phyloP scores from a whole-genome alignment of 140 eudicot genomes.

The Eryngium alpinum region DNA sequence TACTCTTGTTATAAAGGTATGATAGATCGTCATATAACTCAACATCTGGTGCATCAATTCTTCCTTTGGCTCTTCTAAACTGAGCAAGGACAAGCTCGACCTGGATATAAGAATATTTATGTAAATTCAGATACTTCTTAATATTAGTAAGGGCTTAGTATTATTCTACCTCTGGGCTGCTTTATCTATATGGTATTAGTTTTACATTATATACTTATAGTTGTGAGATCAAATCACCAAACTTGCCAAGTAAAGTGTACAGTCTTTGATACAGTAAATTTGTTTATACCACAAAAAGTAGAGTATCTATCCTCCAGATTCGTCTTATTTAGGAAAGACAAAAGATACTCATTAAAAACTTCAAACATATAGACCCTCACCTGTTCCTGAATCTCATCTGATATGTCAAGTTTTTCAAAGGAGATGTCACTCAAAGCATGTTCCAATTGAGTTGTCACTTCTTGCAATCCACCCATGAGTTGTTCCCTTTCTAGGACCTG shows the following conservation, averaged over 20 bases:
- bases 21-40: constrained; percentile 64
- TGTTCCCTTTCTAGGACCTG: constrained; percentile 79
- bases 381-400: constrained; percentile 95
- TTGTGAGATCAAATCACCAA: background rate
- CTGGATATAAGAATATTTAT: constrained; percentile 31
- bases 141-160: background rate
- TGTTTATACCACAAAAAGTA: background rate
- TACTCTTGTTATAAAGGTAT: constrained; percentile 43
- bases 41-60: constrained; percentile 55
- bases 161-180: background rate
- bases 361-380: constrained; percentile 21
- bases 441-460: constrained; percentile 73
- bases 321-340: background rate
- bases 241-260: background rate
- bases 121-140: background rate
- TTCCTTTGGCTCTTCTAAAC: constrained; percentile 82
- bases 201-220: background rate
- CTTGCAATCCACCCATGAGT: constrained; percentile 52
- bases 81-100: constrained; percentile 76
- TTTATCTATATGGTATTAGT: background rate
- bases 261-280: background rate
- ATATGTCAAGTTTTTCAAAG: constrained; percentile 68
- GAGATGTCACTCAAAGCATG: constrained; percentile 56
- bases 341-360: background rate
- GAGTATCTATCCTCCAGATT: background rate